phyloP scores from a whole-genome alignment of 495 filamentous ascomycete genomes.

The Trichoderma erinaceum region DNA sequence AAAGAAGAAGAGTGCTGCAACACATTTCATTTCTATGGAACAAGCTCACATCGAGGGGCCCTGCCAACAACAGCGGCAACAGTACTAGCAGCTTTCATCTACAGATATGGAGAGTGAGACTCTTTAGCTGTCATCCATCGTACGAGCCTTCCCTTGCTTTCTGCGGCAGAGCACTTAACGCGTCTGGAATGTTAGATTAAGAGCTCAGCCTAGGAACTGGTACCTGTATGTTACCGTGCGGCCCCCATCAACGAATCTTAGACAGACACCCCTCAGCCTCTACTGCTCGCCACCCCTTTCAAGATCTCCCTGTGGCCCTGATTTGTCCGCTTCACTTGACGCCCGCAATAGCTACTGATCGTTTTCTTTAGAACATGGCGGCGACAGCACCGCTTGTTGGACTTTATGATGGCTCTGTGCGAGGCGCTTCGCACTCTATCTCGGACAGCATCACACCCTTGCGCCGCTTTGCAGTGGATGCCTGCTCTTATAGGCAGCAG shows the following conservation, averaged over 20 bases:
- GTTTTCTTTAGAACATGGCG: neutral
- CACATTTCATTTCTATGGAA: neutral
- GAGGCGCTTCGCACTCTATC: too few relatives aligned
- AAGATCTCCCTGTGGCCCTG: neutral
- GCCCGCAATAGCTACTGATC: neutral
- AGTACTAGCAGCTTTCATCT: neutral
- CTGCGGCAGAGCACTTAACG: neutral
- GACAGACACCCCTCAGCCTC: neutral
- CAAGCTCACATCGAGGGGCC: too few relatives aligned
- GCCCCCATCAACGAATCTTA: neutral
- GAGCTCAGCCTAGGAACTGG: neutral
- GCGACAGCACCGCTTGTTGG: neutral
- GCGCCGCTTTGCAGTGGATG: neutral
- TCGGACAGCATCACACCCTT: too few relatives aligned
- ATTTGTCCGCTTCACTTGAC: constrained; percentile 10
- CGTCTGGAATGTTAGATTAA: neutral
- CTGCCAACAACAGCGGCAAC: neutral
- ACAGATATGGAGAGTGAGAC: neutral
- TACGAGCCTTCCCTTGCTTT: neutral
- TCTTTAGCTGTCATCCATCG: neutral
- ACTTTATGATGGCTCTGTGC: neutral
- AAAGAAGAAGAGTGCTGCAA: too few relatives aligned
- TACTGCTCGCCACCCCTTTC: neutral
- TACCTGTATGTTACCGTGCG: neutral
- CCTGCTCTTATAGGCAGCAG: neutral